Conservation (phyloP, 345 rosid genomes). For the Murraya paniculata region DNA sequence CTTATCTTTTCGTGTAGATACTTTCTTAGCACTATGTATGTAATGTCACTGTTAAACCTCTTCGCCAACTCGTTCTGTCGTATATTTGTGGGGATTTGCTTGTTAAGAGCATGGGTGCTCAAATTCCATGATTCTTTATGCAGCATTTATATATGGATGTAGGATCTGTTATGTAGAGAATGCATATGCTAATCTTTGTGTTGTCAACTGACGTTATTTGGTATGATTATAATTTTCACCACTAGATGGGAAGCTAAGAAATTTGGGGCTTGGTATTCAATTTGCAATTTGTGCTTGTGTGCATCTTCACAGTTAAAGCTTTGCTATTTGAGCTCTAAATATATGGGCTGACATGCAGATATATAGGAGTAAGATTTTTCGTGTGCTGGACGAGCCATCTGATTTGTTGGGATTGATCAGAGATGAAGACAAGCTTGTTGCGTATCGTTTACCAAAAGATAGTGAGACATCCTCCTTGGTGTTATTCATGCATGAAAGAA, state of each 20-base stretch:
- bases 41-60: background rate
- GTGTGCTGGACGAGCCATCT: constrained; percentile 46
- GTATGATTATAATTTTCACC: background rate
- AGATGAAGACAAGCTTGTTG: constrained; percentile 60
- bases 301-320: background rate
- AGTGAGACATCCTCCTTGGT: constrained; percentile 37
- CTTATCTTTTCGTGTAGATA: background rate
- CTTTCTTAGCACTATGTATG: background rate
- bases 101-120: background rate
- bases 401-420: constrained; percentile 61
- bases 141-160: background rate
- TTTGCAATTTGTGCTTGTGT: background rate
- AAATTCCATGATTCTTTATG: background rate
- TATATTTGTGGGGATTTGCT: background rate
- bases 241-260: background rate
- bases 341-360: constrained; percentile 32
- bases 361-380: constrained; percentile 42
- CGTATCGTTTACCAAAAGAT: constrained; percentile 54
- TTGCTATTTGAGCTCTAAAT: constrained; percentile 11
- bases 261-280: constrained; percentile 2
- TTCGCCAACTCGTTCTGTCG: background rate
- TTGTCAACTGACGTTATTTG: background rate
- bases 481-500: constrained; percentile 44
- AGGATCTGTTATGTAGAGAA: background rate
- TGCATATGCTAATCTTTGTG: background rate